These are phyloP conservation scores for Penicillium italicum DNA, from an alignment of 2,329 filamentous ascomycete genomes.

Conservation along the genomic window DNA sequence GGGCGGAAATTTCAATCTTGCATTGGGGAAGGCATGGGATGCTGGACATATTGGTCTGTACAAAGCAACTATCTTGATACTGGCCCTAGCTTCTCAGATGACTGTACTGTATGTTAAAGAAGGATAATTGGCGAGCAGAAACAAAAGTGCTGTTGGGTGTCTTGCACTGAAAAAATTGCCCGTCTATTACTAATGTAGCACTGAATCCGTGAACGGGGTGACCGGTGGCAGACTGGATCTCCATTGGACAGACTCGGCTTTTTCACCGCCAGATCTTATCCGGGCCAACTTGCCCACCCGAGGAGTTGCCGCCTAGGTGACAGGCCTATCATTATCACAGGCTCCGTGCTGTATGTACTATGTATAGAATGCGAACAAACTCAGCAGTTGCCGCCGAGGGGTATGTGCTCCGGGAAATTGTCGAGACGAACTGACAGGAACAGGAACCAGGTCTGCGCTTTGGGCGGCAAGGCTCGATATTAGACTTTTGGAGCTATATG, in stretches of 20 bases:
- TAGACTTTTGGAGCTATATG: background rate
- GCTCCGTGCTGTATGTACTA: background rate
- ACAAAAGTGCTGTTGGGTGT: background rate
- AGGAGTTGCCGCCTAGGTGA: constrained; percentile 9
- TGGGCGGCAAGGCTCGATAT: constrained; percentile 1
- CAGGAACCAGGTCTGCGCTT: background rate
- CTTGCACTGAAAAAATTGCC: background rate
- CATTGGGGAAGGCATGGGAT: background rate
- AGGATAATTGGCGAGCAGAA: background rate
- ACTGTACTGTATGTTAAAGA: background rate
- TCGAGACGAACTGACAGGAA: background rate
- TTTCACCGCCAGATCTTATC: constrained; percentile 23
- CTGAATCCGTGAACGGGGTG: background rate
- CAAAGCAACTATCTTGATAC: background rate
- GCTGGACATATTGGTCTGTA: no score
- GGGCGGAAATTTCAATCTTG: background rate
- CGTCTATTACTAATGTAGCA: constrained; percentile 1
- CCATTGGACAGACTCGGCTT: constrained; percentile 17
- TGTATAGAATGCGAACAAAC: constrained; percentile 19
- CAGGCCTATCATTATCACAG: constrained; percentile 16
- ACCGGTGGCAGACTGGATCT: constrained; percentile 6
- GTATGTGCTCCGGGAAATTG: constrained; percentile 3
- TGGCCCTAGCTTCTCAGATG: background rate
- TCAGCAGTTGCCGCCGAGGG: constrained; percentile 8
- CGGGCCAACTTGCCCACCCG: constrained; percentile 1